Conservation (phyloP, 495 filamentous ascomycete genomes). For the Schizothecium vesticola region DNA sequence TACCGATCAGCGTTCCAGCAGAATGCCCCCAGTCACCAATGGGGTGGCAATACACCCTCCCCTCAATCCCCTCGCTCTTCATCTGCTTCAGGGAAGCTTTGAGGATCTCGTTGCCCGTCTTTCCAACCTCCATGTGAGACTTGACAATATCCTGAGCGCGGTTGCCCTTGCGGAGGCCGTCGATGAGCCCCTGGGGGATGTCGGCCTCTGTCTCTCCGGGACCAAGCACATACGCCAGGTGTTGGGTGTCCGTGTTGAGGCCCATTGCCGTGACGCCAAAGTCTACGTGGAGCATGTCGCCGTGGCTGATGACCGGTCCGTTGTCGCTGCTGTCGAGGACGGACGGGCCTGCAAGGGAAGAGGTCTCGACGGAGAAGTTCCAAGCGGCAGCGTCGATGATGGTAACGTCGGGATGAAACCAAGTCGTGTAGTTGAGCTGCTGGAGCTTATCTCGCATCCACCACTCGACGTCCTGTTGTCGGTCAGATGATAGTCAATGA, state of each 20-base stretch:
- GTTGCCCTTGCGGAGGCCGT: constrained; percentile 40
- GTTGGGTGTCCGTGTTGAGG: constrained; percentile 47
- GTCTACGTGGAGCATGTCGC: constrained; percentile 43
- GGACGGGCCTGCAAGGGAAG: neutral
- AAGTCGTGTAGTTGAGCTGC: constrained; percentile 44
- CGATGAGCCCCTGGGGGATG: constrained; percentile 32
- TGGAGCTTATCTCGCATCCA: constrained; percentile 43
- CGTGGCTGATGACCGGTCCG: constrained; percentile 27
- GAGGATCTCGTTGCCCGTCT: constrained; percentile 39
- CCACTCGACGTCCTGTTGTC: constrained; percentile 41
- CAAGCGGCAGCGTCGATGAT: constrained; percentile 25
- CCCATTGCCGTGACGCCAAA: constrained; percentile 44
- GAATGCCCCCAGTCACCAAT: constrained; percentile 48
- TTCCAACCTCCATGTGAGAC: constrained; percentile 36
- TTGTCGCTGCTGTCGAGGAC: neutral
- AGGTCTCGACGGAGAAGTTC: constrained; percentile 7
- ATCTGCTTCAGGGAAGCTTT: constrained; percentile 31
- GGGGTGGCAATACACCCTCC: constrained; percentile 44
- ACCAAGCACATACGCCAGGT: constrained; percentile 41
- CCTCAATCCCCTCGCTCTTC: constrained; percentile 37
- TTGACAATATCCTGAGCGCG: constrained; percentile 42
- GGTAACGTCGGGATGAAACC: constrained; percentile 42
- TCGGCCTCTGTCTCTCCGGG: constrained; percentile 37
- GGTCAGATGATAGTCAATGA: neutral
- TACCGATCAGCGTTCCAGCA: constrained; percentile 43